These are phyloP conservation scores for Neofusicoccum parvum DNA, from an alignment of 2,329 filamentous ascomycete species.

Conservation along the genomic window DNA sequence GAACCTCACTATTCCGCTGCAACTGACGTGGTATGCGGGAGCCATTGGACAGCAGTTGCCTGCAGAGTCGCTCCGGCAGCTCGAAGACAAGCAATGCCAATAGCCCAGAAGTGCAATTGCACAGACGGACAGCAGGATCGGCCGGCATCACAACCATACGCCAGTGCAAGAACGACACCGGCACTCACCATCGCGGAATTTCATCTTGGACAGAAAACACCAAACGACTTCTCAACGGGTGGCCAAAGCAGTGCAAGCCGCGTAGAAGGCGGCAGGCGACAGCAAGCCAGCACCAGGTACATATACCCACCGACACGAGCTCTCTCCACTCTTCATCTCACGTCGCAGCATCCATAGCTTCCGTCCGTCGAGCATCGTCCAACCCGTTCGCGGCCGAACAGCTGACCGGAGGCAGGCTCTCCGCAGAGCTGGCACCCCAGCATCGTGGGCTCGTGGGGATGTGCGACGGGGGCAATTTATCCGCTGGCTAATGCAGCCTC, in stretches of 20 bases:
- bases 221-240: background rate
- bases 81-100: background rate
- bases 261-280: no score
- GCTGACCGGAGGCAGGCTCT: slow-evolving; percentile 1
- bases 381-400: background rate
- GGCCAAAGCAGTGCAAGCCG: background rate
- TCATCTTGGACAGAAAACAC: slow-evolving; percentile 46
- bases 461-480: background rate
- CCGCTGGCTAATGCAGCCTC: background rate
- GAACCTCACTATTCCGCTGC: background rate
- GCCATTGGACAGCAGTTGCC: no score
- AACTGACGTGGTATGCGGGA: background rate
- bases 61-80: no score
- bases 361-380: background rate
- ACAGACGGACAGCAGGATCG: background rate
- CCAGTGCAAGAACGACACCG: no score
- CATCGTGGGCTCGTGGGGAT: background rate
- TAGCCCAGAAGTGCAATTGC: background rate
- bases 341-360: background rate
- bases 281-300: no score
- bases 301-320: no score
- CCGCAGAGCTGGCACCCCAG: background rate
- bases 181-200: slow-evolving; percentile 59
- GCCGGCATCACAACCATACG: no score
- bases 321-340: no score